A percentile compares a stretch with the other conserved stretches of the same genome.
Conservation (phyloP, 2,329 filamentous ascomycete genomes). For the Fusarium foetens region DNA sequence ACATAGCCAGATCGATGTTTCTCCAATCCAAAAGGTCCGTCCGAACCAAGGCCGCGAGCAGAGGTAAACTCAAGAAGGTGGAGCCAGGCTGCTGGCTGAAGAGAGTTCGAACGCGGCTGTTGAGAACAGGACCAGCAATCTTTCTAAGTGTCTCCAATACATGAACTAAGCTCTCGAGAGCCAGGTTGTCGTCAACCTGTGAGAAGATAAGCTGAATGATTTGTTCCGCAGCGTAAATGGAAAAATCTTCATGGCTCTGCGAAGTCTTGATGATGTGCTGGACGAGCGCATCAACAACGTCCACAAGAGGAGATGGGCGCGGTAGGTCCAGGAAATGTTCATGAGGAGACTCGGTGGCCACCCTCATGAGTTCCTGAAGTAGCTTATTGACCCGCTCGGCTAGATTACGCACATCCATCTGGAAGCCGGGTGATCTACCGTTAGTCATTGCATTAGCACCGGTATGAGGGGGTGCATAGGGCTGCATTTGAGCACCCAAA, state of each 20-base stretch:
- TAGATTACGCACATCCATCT: constrained; percentile 63
- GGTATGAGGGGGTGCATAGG: constrained; percentile 65
- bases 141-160: constrained; percentile 69
- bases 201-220: constrained; percentile 68
- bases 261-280: constrained; percentile 71
- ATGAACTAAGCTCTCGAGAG: constrained; percentile 70
- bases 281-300: constrained; percentile 70
- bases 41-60: constrained; percentile 66
- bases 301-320: constrained; percentile 67
- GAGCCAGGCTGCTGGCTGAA: constrained; percentile 68
- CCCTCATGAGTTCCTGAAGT: constrained; percentile 65
- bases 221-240: constrained; percentile 68
- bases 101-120: constrained; percentile 64
- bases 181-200: constrained; percentile 63
- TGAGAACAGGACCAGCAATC: constrained; percentile 65
- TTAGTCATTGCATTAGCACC: constrained; percentile 55
- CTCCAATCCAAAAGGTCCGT: constrained; percentile 72
- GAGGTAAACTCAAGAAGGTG: constrained; percentile 65
- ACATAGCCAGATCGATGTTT: constrained; percentile 75
- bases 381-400: constrained; percentile 68
- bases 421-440: constrained; percentile 60
- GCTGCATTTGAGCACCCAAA: constrained; percentile 62
- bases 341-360: constrained; percentile 63
- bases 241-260: constrained; percentile 69
- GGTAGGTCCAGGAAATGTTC: constrained; percentile 70